Evolutionary conservation across 1,284 basidiomycete species (phyloP).

Genomic region (Pseudomicrostroma phylloplanum): DNA sequence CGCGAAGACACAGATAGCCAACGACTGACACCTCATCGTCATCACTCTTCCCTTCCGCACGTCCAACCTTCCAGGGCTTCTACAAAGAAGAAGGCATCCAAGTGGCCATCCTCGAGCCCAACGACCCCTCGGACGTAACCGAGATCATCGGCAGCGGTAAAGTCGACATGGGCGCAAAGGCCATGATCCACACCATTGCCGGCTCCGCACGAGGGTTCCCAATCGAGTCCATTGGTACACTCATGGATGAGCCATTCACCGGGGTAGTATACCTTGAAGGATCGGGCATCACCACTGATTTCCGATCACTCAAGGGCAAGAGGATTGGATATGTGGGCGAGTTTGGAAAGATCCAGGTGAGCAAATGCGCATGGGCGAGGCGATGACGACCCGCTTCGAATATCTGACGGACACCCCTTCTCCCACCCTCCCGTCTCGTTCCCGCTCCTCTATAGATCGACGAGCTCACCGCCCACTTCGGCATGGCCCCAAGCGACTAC

Average conservation of each 20-base stretch:
- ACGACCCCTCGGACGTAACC: slow-evolving; percentile 44
- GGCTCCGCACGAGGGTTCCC: slow-evolving; percentile 51
- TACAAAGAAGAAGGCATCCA: slow-evolving; percentile 51
- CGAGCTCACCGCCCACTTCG: slow-evolving; percentile 33
- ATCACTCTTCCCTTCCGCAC: background rate
- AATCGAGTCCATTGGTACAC: slow-evolving; percentile 50
- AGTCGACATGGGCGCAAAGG: slow-evolving; percentile 52
- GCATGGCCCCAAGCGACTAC: slow-evolving; percentile 50
- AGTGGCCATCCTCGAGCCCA: slow-evolving; percentile 52
- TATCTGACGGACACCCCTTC: no score
- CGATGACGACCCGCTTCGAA: no score
- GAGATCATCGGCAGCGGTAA: slow-evolving; percentile 50
- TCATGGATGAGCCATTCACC: slow-evolving; percentile 53
- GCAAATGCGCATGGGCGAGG: no score
- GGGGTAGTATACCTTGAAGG: slow-evolving; percentile 52
- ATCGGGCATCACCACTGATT: slow-evolving; percentile 50
- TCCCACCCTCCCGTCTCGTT: background rate
- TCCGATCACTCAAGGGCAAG: slow-evolving; percentile 50
- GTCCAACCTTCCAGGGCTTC: slow-evolving; percentile 20
- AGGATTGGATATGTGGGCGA: slow-evolving; percentile 54
- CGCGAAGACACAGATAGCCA: no score
- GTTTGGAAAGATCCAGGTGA: slow-evolving; percentile 53
- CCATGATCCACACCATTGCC: slow-evolving; percentile 51
- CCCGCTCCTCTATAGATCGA: background rate
- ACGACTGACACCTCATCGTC: background rate